Percentiles rank a stretch among this genome's conserved stretches.
phyloP scores from a whole-genome alignment of 768 basidiomycete species.

The Mycena belliarum region DNA sequence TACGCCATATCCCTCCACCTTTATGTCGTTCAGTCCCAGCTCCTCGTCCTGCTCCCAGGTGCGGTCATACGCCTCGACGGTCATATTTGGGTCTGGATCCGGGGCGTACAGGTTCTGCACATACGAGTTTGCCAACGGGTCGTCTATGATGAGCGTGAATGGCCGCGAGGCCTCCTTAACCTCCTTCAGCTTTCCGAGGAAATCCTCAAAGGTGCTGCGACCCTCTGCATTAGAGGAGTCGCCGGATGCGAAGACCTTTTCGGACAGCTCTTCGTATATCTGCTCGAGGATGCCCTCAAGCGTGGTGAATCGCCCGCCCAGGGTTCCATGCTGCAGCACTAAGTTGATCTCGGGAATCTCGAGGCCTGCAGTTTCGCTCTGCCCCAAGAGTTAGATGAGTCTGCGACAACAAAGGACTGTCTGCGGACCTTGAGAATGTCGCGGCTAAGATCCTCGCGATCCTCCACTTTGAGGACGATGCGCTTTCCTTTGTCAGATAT shows the following conservation, averaged over 20 bases:
- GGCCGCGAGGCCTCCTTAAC: slow-evolving; percentile 75
- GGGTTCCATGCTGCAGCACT: slow-evolving; percentile 85
- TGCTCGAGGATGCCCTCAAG: slow-evolving; percentile 94
- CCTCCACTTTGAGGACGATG: slow-evolving; percentile 88
- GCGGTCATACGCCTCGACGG: slow-evolving; percentile 78
- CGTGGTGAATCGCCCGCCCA: slow-evolving; percentile 97
- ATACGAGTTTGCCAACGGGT: slow-evolving; percentile 94
- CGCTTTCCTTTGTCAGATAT: slow-evolving; percentile 86
- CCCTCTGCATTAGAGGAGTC: slow-evolving; percentile 57
- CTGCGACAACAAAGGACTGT: background rate
- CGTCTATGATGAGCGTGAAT: slow-evolving; percentile 93
- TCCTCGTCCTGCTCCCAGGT: slow-evolving; percentile 93
- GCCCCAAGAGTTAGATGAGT: background rate
- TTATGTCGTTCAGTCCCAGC: slow-evolving; percentile 88
- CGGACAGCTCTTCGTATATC: slow-evolving; percentile 91
- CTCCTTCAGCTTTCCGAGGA: slow-evolving; percentile 75
- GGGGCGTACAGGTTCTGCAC: slow-evolving; percentile 97
- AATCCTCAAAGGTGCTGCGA: slow-evolving; percentile 65
- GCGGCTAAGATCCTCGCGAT: slow-evolving; percentile 87
- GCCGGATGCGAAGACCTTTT: slow-evolving; percentile 79
- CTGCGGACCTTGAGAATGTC: slow-evolving; percentile 86
- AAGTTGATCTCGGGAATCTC: slow-evolving; percentile 94
- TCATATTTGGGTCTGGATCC: slow-evolving; percentile 94
- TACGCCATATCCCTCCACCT: slow-evolving; percentile 71
- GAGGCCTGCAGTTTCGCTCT: slow-evolving; percentile 94